phyloP scores from a whole-genome alignment of 805 yeast species.

The Blastobotrys attinorum region DNA sequence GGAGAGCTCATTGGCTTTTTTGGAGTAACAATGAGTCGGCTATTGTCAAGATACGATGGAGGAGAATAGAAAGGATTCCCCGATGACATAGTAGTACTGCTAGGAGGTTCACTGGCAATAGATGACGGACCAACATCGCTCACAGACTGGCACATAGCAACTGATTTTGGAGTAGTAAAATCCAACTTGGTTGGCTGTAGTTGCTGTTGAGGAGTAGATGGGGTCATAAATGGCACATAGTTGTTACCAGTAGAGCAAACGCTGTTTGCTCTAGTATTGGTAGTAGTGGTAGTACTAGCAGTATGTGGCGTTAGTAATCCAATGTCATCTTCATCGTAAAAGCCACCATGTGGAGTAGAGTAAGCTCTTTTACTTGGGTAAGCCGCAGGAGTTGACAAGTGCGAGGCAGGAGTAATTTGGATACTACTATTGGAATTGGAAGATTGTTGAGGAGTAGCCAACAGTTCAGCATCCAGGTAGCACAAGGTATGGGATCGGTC shows the following conservation, averaged over 20 bases:
- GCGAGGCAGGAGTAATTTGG: too few relatives aligned
- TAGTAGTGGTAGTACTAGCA: constrained; percentile 1
- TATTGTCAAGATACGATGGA: constrained; percentile 16
- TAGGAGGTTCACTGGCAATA: too few relatives aligned
- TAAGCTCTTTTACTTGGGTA: too few relatives aligned
- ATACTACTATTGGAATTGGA: background rate
- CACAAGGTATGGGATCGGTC: constrained; percentile 11
- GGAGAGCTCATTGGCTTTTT: too few relatives aligned
- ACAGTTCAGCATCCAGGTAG: constrained; percentile 5
- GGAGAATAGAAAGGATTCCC: constrained; percentile 31
- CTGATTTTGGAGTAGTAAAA: constrained; percentile 7
- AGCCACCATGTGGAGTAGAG: background rate
- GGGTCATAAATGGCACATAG: constrained; percentile 11
- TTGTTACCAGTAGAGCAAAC: constrained; percentile 1
- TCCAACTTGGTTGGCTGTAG: constrained; percentile 14
- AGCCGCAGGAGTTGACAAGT: too few relatives aligned
- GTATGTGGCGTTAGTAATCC: constrained; percentile 12
- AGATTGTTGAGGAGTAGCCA: background rate
- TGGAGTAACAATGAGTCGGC: too few relatives aligned
- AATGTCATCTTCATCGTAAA: background rate
- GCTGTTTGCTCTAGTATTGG: background rate
- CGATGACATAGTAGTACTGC: too few relatives aligned
- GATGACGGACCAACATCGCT: background rate
- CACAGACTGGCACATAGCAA: constrained; percentile 1
- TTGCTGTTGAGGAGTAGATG: constrained; percentile 10